Conservation (phyloP, 208 protist species). For the Wallacemonas sp. region DNA sequence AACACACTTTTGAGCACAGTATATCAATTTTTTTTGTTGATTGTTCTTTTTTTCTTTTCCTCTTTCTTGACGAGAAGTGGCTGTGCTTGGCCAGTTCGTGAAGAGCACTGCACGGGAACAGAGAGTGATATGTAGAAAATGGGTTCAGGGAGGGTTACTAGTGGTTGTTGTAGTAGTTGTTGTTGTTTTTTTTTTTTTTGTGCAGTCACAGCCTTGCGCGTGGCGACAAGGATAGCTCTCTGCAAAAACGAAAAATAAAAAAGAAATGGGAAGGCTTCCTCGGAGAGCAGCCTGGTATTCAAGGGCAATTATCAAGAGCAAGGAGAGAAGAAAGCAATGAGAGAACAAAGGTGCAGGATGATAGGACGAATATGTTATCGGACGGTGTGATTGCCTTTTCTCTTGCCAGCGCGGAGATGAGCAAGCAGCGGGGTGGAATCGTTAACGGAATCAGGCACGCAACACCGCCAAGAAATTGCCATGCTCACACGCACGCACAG, state of each 20-base stretch:
- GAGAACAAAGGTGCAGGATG: no score
- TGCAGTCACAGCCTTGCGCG: no score
- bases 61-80: not conserved
- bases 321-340: not conserved
- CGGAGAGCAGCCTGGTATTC: no score
- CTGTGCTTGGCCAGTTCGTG: not conserved
- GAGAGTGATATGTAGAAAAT: not conserved
- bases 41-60: not conserved
- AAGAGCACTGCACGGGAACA: not conserved
- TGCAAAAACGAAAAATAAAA: conserved; percentile 1
- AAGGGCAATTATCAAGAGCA: no score
- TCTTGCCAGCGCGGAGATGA: no score
- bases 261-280: not conserved
- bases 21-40: not conserved
- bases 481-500: no score
- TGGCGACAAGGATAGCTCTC: no score
- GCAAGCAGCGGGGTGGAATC: no score
- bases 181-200: not conserved
- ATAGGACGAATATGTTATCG: no score
- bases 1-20: not conserved
- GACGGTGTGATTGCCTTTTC: no score
- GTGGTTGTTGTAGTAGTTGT: not conserved
- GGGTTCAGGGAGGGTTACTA: not conserved
- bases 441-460: no score
- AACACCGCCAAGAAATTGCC: no score